A percentile compares a stretch with the other conserved stretches of the same genome.
phyloP scores from a whole-genome alignment of 768 basidiomycete species.

The Lentinula guzmanii region DNA sequence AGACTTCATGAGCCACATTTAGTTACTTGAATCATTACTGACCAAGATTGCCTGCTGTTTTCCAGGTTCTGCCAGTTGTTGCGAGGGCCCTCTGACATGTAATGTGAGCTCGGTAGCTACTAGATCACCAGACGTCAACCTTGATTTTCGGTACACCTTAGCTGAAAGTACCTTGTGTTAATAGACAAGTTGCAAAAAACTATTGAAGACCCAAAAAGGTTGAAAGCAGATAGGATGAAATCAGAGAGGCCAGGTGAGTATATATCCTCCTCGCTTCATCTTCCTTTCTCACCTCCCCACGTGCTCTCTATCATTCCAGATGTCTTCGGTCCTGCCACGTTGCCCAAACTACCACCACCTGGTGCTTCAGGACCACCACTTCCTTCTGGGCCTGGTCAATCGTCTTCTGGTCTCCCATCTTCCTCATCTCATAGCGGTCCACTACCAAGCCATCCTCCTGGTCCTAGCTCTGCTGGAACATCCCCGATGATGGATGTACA shows the following conservation, averaged over 20 bases:
- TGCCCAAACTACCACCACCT: conserved; percentile 31
- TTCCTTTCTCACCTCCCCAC: background rate
- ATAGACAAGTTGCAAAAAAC: too few relatives aligned
- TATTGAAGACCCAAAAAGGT: conserved; percentile 38
- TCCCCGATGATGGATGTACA: conserved; percentile 18
- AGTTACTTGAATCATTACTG: too few relatives aligned
- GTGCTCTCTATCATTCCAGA: background rate
- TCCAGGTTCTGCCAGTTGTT: too few relatives aligned
- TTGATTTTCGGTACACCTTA: too few relatives aligned
- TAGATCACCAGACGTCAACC: too few relatives aligned
- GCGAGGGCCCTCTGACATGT: too few relatives aligned
- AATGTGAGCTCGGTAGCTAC: too few relatives aligned
- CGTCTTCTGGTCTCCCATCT: conserved; percentile 30
- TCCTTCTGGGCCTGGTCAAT: conserved; percentile 17
- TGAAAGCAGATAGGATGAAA: conserved; percentile 43
- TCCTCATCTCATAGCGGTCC: conserved; percentile 12
- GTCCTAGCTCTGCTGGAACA: conserved; percentile 18
- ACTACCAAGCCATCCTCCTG: conserved; percentile 14
- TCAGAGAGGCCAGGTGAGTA: conserved; percentile 17
- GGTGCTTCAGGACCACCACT: conserved; percentile 17
- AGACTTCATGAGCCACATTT: too few relatives aligned
- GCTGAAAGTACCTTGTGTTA: too few relatives aligned
- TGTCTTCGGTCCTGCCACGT: conserved; percentile 24
- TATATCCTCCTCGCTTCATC: background rate
- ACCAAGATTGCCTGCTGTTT: too few relatives aligned